phyloP scores from a whole-genome alignment of 2,329 filamentous ascomycete genomes.

The Botrytis pseudocinerea region DNA sequence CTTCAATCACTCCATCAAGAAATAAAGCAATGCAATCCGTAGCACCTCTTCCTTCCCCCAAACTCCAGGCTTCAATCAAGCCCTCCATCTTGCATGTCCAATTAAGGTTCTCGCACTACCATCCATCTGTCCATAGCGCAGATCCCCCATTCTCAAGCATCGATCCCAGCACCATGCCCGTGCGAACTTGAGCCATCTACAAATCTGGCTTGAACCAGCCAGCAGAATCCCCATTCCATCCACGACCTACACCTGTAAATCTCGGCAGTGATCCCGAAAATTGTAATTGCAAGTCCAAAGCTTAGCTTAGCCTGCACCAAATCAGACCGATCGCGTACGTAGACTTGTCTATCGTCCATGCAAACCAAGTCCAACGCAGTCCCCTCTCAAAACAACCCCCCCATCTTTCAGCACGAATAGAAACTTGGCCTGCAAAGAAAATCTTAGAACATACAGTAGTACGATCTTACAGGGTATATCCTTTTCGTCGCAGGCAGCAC shows the following conservation, averaged over 20 bases:
- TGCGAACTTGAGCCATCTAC: not conserved
- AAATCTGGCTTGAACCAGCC: not conserved
- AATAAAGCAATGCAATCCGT: not conserved
- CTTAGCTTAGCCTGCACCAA: too few species aligned
- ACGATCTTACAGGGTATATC: not conserved
- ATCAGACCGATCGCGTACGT: not conserved
- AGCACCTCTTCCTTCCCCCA: not conserved
- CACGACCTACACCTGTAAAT: not conserved
- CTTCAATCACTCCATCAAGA: too few species aligned
- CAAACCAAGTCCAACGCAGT: too few species aligned
- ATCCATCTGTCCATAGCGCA: not conserved
- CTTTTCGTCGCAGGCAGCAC: not conserved
- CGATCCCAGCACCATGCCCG: not conserved
- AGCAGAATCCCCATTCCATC: not conserved
- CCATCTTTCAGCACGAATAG: too few species aligned
- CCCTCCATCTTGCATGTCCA: not conserved
- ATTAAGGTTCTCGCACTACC: slow-evolving; percentile 18
- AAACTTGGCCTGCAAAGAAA: too few species aligned
- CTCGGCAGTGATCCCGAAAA: not conserved
- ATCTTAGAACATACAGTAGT: not conserved
- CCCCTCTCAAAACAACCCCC: too few species aligned
- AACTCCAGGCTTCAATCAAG: not conserved
- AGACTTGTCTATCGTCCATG: not conserved
- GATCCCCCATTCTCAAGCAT: slow-evolving; percentile 3
- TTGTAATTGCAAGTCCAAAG: not conserved